Evolutionary conservation across 2,329 filamentous ascomycete genomes (phyloP).

Genomic region (Colletotrichum tropicale): DNA sequence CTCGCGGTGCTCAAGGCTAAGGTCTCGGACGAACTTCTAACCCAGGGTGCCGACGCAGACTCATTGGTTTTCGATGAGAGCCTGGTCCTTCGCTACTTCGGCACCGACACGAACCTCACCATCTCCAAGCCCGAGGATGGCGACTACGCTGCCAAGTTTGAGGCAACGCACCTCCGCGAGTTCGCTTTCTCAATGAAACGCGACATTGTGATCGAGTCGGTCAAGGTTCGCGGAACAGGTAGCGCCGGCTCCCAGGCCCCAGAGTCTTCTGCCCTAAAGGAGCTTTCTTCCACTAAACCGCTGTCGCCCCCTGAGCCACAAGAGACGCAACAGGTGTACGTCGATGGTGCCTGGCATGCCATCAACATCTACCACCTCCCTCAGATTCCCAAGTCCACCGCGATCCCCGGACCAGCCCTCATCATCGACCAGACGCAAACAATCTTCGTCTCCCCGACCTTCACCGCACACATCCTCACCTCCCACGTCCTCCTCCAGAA

Average conservation of each 20-base stretch:
- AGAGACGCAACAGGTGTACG: slow-evolving; percentile 30
- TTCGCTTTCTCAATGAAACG: slow-evolving; percentile 16
- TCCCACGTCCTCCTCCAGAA: slow-evolving; percentile 35
- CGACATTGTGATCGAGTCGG: slow-evolving; percentile 10
- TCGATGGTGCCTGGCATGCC: slow-evolving; percentile 29
- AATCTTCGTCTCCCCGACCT: slow-evolving; percentile 29
- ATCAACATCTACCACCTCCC: slow-evolving; percentile 31
- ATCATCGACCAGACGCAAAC: slow-evolving; percentile 35
- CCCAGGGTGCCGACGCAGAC: slow-evolving; percentile 42
- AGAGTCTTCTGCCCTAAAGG: slow-evolving; percentile 18
- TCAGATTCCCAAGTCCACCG: slow-evolving; percentile 22
- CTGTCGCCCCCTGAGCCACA: neutral
- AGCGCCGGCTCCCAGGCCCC: slow-evolving; percentile 18
- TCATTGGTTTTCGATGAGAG: slow-evolving; percentile 42
- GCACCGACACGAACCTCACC: slow-evolving; percentile 38
- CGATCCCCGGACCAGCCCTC: slow-evolving; percentile 34
- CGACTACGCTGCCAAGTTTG: slow-evolving; percentile 25
- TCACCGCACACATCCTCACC: slow-evolving; percentile 30
- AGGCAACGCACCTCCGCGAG: slow-evolving; percentile 12
- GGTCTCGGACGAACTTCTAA: slow-evolving; percentile 39
- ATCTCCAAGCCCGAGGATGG: slow-evolving; percentile 29
- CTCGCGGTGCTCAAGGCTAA: slow-evolving; percentile 29
- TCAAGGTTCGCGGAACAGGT: slow-evolving; percentile 28
- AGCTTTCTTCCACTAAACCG: slow-evolving; percentile 2
- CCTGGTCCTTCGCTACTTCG: slow-evolving; percentile 38